These are phyloP conservation scores for Ulvella scutata DNA, from an alignment of 139 green algal species.

Conservation along the genomic window DNA sequence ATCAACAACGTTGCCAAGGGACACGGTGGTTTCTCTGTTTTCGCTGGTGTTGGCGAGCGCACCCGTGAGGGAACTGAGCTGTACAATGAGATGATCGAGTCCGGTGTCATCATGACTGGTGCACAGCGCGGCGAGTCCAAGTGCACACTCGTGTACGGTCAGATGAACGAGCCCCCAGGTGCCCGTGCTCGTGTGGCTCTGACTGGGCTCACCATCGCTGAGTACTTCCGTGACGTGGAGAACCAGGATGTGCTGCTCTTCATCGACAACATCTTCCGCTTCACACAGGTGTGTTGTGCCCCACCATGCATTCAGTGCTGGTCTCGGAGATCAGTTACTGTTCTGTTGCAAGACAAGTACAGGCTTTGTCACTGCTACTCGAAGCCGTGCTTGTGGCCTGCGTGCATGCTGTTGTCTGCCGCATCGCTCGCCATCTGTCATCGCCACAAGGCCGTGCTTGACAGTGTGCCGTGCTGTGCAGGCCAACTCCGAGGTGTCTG, in stretches of 20 bases:
- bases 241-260: constrained; percentile 99
- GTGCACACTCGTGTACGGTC: constrained; percentile 98
- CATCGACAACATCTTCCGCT: constrained; percentile 99
- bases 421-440: background rate
- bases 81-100: constrained; percentile 99
- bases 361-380: background rate
- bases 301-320: too few species aligned
- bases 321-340: background rate
- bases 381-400: background rate
- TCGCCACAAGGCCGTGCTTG: too few species aligned
- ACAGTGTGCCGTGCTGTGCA: constrained; percentile 31
- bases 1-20: constrained; percentile 99
- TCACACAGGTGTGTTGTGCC: constrained; percentile 74
- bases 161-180: constrained; percentile 99
- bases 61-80: constrained; percentile 98
- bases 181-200: constrained; percentile 94
- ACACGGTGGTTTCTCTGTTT: constrained; percentile 99
- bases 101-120: constrained; percentile 92
- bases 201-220: constrained; percentile 89
- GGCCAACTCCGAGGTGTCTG: constrained; percentile 98
- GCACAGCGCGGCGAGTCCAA: constrained; percentile 83
- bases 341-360: too few species aligned
- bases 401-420: background rate
- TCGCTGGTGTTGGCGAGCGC: constrained; percentile 96
- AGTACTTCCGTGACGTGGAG: constrained; percentile 99